A percentile compares a stretch with the other conserved stretches of the same genome.
Conservation (phyloP, 345 rosid genomes). For the Noccaea caerulescens region DNA sequence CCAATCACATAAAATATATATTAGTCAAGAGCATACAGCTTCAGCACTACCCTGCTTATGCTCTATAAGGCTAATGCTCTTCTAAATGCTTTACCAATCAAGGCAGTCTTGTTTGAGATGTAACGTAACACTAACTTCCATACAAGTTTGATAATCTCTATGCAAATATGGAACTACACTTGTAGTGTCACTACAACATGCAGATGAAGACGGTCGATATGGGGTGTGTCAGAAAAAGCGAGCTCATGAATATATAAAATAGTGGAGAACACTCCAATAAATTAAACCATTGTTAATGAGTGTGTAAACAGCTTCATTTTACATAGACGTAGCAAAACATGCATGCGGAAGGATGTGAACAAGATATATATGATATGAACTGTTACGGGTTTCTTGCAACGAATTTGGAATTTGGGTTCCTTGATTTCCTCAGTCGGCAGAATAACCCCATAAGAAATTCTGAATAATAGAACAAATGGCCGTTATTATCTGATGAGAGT, state of each 20-base stretch:
- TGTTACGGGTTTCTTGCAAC: conserved; percentile 19
- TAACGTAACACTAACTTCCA: conserved; percentile 15
- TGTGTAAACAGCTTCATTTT: not conserved
- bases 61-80: no score
- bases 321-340: not conserved
- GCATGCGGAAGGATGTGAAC: not conserved
- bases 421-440: conserved; percentile 33
- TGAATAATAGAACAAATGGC: not conserved
- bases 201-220: conserved; percentile 17
- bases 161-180: conserved; percentile 8
- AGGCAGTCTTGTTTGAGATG: conserved; percentile 3
- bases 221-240: conserved; percentile 28
- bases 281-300: not conserved
- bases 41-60: no score
- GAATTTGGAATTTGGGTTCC: conserved; percentile 18
- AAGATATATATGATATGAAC: conserved; percentile 15
- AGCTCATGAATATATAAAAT: conserved; percentile 1
- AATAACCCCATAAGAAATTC: conserved; percentile 11
- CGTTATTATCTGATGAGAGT: not conserved
- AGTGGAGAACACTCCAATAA: not conserved
- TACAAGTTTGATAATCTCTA: conserved; percentile 10
- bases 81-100: no score
- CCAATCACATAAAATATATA: no score
- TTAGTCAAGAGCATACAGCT: no score
- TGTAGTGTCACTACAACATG: conserved; percentile 24